A percentile compares a stretch with the other conserved stretches of the same genome.
phyloP scores from a whole-genome alignment of 345 rosid genomes.

The Rhodamnia argentea region DNA sequence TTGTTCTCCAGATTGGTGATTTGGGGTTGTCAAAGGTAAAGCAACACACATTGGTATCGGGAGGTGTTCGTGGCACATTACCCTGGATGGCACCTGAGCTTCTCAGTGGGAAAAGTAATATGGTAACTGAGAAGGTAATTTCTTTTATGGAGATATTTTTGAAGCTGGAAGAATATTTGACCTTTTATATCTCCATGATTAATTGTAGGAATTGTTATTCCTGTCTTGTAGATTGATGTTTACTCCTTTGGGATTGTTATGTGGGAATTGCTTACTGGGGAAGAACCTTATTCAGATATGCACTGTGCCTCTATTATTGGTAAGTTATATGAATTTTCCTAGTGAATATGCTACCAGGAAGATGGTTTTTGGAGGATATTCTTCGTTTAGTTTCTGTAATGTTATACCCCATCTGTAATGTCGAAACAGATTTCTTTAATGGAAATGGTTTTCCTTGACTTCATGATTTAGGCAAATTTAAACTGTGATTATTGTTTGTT shows the following conservation, averaged over 20 bases:
- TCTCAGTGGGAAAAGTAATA: slow-evolving; percentile 89
- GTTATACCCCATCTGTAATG: not conserved
- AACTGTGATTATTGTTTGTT: not conserved
- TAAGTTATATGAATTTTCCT: slow-evolving; percentile 11
- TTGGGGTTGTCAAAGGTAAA: slow-evolving; percentile 92
- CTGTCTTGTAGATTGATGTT: slow-evolving; percentile 68
- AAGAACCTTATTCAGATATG: slow-evolving; percentile 90
- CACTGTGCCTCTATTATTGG: slow-evolving; percentile 98
- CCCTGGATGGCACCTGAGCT: slow-evolving; percentile 99
- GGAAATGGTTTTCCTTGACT: not conserved
- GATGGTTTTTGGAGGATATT: not conserved
- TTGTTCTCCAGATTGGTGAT: slow-evolving; percentile 73
- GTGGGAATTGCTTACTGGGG: slow-evolving; percentile 98
- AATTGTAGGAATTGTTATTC: not conserved
- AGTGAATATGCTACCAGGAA: not conserved
- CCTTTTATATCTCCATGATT: not conserved
- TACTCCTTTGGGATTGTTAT: slow-evolving; percentile 95
- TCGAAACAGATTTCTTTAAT: not conserved
- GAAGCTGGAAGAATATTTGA: not conserved
- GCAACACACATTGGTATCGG: slow-evolving; percentile 89
- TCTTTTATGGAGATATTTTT: not conserved
- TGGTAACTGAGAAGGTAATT: slow-evolving; percentile 95
- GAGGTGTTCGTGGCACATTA: slow-evolving; percentile 97
- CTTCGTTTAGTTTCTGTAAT: not conserved
- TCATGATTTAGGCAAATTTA: not conserved